A percentile compares a stretch with the other conserved stretches of the same genome.
phyloP scores from a whole-genome alignment of 768 basidiomycete species.

The Phlebiopsis flavidoalba region DNA sequence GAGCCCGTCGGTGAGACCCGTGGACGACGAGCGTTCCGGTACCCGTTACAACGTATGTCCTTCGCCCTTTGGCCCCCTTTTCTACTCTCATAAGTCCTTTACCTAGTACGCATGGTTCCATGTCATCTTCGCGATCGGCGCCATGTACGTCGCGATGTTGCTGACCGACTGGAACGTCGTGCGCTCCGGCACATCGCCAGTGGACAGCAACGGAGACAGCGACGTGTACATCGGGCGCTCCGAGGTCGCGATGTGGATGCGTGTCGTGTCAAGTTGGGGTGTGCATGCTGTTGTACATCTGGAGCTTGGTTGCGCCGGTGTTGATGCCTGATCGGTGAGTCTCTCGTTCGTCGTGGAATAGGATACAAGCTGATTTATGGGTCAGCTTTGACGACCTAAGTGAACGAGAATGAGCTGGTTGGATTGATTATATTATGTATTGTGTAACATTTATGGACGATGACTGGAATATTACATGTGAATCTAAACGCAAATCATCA shows the following conservation, averaged over 20 bases:
- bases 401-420: conserved; percentile 1
- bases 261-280: conserved; percentile 93
- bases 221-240: conserved; percentile 91
- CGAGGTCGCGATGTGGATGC: conserved; percentile 99
- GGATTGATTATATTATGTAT: neutral
- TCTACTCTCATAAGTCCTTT: neutral
- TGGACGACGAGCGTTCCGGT: conserved; percentile 90
- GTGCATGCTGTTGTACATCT: conserved; percentile 78
- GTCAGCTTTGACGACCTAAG: conserved; percentile 21
- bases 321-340: conserved; percentile 86
- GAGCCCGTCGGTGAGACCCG: conserved; percentile 68
- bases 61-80: neutral
- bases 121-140: conserved; percentile 89
- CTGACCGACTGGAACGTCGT: conserved; percentile 95
- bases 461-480: neutral
- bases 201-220: conserved; percentile 45
- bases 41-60: conserved; percentile 86
- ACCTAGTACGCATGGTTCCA: conserved; percentile 97
- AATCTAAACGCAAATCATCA: neutral
- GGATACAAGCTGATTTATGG: neutral
- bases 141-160: conserved; percentile 98
- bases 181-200: conserved; percentile 30
- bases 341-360: too few species aligned
- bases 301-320: conserved; percentile 86
- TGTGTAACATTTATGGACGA: conserved; percentile 10